Percentiles rank a stretch among this genome's conserved stretches.
These are phyloP conservation scores for Astragalus membranaceus DNA, from an alignment of 306 rosid species.

Conservation along the genomic window DNA sequence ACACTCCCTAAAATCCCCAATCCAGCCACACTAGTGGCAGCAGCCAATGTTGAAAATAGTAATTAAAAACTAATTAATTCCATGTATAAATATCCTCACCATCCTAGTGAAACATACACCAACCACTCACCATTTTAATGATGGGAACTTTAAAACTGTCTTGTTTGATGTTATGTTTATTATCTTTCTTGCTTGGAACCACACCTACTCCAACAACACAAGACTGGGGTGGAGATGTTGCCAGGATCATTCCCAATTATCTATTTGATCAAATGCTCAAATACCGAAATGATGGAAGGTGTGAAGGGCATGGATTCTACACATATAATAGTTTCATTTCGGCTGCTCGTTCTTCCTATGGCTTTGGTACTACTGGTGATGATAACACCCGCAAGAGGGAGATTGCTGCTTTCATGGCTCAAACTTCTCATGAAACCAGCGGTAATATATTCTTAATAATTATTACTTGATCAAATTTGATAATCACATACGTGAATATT, in stretches of 20 bases:
- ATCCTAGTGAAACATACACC: neutral
- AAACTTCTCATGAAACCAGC: conserved; percentile 73
- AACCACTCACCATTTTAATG: neutral
- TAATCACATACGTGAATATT: too few species aligned
- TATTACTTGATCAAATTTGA: too few species aligned
- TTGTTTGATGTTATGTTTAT: neutral
- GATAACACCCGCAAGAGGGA: conserved; percentile 40
- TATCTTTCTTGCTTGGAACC: neutral
- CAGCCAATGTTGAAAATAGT: conserved; percentile 12
- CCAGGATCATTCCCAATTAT: conserved; percentile 5
- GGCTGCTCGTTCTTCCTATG: conserved; percentile 36
- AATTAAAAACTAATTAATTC: neutral
- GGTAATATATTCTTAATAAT: neutral
- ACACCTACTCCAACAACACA: too few species aligned
- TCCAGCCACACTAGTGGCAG: neutral
- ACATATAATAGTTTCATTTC: conserved; percentile 45
- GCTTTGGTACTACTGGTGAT: conserved; percentile 52
- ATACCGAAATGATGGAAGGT: conserved; percentile 40
- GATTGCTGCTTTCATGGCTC: conserved; percentile 66
- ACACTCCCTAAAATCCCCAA: too few species aligned
- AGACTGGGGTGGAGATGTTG: conserved; percentile 14
- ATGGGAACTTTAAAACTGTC: conserved; percentile 14
- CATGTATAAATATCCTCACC: conserved; percentile 11
- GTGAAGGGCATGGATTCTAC: conserved; percentile 38
- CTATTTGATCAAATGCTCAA: conserved; percentile 41